Evolutionary conservation across 345 rosid species (phyloP).

Genomic region (Litchi chinensis): DNA sequence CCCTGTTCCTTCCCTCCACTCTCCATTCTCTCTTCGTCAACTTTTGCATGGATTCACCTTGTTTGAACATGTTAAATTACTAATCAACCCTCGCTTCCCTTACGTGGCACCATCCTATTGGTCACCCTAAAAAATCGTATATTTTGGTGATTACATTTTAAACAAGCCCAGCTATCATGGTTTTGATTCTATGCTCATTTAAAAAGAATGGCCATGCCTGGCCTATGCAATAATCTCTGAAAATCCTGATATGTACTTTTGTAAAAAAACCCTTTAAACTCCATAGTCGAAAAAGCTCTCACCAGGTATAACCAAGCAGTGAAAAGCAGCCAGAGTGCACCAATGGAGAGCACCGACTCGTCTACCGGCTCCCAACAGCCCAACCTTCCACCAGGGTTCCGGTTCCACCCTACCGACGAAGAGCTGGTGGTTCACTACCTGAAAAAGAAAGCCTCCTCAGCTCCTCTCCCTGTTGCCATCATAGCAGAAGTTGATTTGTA

Average conservation of each 20-base stretch:
- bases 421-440: slow-evolving; percentile 94
- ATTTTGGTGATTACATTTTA: not conserved
- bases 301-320: not conserved
- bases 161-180: not conserved
- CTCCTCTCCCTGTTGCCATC: slow-evolving; percentile 79
- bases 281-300: slow-evolving; percentile 1
- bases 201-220: slow-evolving; percentile 33
- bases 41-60: slow-evolving; percentile 25
- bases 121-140: not conserved
- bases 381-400: slow-evolving; percentile 91
- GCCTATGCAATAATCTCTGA: slow-evolving; percentile 28
- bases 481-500: slow-evolving; percentile 92
- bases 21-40: slow-evolving; percentile 26
- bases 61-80: slow-evolving; percentile 4
- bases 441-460: slow-evolving; percentile 73
- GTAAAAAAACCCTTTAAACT: not conserved
- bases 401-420: slow-evolving; percentile 99
- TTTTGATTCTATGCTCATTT: slow-evolving; percentile 23
- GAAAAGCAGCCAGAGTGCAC: not conserved
- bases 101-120: not conserved
- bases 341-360: slow-evolving; percentile 84
- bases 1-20: slow-evolving; percentile 1
- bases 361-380: slow-evolving; percentile 73
- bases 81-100: not conserved
- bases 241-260: slow-evolving; percentile 2